A percentile compares a stretch with the other conserved stretches of the same genome.
phyloP scores from a whole-genome alignment of 805 yeast species.

The Kluyveromyces lactis region DNA sequence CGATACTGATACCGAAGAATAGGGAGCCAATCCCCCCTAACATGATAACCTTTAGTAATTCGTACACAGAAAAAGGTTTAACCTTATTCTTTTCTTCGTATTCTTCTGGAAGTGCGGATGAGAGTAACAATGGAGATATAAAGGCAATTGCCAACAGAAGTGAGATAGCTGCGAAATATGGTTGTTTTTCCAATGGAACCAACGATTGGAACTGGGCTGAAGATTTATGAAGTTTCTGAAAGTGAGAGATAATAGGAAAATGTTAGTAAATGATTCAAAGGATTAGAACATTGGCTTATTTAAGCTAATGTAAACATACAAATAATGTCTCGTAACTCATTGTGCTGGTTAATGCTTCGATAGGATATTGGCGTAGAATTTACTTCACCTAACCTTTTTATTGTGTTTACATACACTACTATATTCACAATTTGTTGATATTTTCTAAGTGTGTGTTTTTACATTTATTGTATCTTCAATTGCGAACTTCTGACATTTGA shows the following conservation, averaged over 20 bases:
- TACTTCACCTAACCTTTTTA: too few relatives aligned
- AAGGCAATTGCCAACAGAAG: constrained; percentile 13
- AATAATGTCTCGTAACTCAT: constrained; percentile 19
- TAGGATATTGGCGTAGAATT: too few relatives aligned
- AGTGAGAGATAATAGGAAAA: not conserved
- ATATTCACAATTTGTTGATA: too few relatives aligned
- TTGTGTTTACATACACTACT: too few relatives aligned
- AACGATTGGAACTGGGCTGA: constrained; percentile 10
- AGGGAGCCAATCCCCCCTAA: constrained; percentile 28
- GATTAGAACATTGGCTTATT: too few relatives aligned
- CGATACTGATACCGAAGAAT: constrained; percentile 34
- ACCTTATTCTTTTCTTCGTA: not conserved
- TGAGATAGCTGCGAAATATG: constrained; percentile 17
- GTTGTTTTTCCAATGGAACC: constrained; percentile 17
- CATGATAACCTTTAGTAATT: constrained; percentile 19
- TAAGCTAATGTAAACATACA: constrained; percentile 13
- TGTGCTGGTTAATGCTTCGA: not conserved
- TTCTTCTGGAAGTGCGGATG: constrained; percentile 9
- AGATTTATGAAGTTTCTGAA: constrained; percentile 17
- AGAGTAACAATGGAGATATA: constrained; percentile 13
- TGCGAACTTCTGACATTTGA: too few relatives aligned
- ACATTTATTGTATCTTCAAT: too few relatives aligned
- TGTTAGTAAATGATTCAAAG: not conserved
- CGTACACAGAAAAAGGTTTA: constrained; percentile 11
- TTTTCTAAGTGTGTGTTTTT: too few relatives aligned